These are phyloP conservation scores for Aspergillus fumigatiaffinis DNA, from an alignment of 2,329 filamentous ascomycete genomes.

Conservation along the genomic window DNA sequence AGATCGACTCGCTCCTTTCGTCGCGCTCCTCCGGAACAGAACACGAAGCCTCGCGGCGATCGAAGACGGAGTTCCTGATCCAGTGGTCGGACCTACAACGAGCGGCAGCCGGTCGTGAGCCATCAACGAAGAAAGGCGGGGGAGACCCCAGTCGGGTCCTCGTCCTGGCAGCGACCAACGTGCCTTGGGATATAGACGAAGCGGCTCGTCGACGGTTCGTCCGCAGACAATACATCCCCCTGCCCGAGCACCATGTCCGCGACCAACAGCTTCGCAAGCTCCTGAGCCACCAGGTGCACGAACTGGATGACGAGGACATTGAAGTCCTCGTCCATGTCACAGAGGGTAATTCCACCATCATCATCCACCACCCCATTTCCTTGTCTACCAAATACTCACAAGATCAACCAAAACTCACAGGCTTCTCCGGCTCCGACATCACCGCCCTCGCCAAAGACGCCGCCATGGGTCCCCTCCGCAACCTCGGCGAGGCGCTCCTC, in stretches of 20 bases:
- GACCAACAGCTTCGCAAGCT: slow-evolving; percentile 74
- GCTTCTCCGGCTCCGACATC: slow-evolving; percentile 97
- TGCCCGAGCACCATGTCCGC: slow-evolving; percentile 81
- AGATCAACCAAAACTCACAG: slow-evolving; percentile 46
- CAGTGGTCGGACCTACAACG: slow-evolving; percentile 94
- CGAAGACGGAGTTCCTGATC: slow-evolving; percentile 97
- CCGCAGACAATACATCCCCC: slow-evolving; percentile 87
- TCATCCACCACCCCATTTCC: not conserved
- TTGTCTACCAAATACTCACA: not conserved
- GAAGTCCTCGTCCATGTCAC: slow-evolving; percentile 71
- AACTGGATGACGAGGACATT: slow-evolving; percentile 68
- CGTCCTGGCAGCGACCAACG: slow-evolving; percentile 89
- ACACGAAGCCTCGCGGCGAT: slow-evolving; percentile 86
- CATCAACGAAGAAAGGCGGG: slow-evolving; percentile 55
- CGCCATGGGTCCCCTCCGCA: slow-evolving; percentile 91
- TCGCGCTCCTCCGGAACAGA: slow-evolving; percentile 73
- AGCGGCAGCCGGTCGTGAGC: slow-evolving; percentile 81
- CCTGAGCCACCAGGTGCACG: slow-evolving; percentile 82
- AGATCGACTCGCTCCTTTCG: slow-evolving; percentile 91
- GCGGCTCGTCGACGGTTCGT: slow-evolving; percentile 89
- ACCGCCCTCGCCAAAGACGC: slow-evolving; percentile 96
- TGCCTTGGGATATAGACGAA: slow-evolving; percentile 97
- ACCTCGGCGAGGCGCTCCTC: slow-evolving; percentile 81
- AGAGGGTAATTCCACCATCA: slow-evolving; percentile 57
- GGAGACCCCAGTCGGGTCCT: slow-evolving; percentile 86